Evolutionary conservation across 768 basidiomycete species (phyloP), one percentile per base, ranked within the genome.

Genomic region (Tephrocybe sp.): DNA sequence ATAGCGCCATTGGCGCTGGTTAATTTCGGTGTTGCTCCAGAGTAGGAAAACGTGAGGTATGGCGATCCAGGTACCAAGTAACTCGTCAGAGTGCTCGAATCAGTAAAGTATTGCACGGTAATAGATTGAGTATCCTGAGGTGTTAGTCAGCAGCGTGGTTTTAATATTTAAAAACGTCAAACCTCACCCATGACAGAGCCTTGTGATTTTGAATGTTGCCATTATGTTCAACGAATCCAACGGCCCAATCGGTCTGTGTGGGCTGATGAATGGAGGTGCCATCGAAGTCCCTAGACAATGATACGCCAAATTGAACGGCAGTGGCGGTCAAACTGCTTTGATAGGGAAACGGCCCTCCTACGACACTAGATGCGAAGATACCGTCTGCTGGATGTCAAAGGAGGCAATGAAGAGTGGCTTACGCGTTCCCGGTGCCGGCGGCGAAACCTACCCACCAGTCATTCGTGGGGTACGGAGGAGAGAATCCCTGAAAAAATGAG

Each of bases 371-470:
- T 42, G n/a, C n/a, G n/a, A 35, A 44, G 12, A 35, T n/a, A 22
- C 24, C 21, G 30, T 22, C 19, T 25, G 16, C 16, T 16, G 12
- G 19, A 28, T 5, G 1, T 15, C 27, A 19, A 39, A 18, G 47
- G 15, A 22, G 18, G 13, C 5, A 46, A 35, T 32, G 24, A 28
- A 30, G 18, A n/a, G 8, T 13, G 18, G 55, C 63, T 52, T 49
- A 62, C 63, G 52, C 53, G 55, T 54, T 57, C 21, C 54, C 63
- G 16, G 56, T 59, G 18, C 56, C 58, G 6, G 66, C 65, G 21
- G 60, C 65, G 52, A 60, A 69, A 21, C 64, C 68, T 9, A 64
- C 60, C 68, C 68, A 69, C 68, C 68, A 69, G 44, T 64, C 64
- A 27, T 67, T 67, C 13, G 68, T 69, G 15, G 68, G 67, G 42